Evolutionary conservation across 2,329 filamentous ascomycete genomes (phyloP), one percentile per base, ranked within the genome.

Genomic region (Fusarium sambucinum): DNA sequence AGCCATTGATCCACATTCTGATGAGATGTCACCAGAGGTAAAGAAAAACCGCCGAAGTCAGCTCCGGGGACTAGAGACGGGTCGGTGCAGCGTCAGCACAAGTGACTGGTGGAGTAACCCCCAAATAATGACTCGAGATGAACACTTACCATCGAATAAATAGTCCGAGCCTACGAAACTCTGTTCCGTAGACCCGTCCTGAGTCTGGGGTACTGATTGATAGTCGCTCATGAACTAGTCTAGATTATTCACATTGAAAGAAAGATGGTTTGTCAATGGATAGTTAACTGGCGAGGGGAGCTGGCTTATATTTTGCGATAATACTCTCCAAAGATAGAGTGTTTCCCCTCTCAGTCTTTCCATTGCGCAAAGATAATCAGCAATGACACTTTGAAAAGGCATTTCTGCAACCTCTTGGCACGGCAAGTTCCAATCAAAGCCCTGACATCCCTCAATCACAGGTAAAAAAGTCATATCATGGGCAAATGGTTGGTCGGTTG

Each of bases 111-210:
- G 61, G 61, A 64, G 61, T 14, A 54, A 23, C 42, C 41, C 41
- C 29, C 27, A 67, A 42, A 65, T 45, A 48, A 63, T 59, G 44
- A 68, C 62, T 56, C 41, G 27, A 59, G 33, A 29, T 21, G 53
- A 48, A 56, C 48, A 71, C 70, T 50, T 51, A 72, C 66, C 11
- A 47, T 40, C 42, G 38, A 48, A 48, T 29, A 32, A 37, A 50
- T 72, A 58, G 58, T 46, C 59, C 70, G 61, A 70, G 64, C 41
- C 68, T 58, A 56, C 55, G 53, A 60, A 57, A 47, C 42, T 38
- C 16, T 60, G 35, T 59, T 54, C 57, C 50, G 48, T 55, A 56
- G 61, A 63, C 70, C 59, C 70, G 61, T 64, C 54, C 52, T 55
- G 55, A 38, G 46, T 45, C 51, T 27, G 46, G 33, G 59, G 55